A percentile compares a stretch with the other conserved stretches of the same genome.
Conservation (phyloP, 306 rosid genomes). For the Rosa chinensis region DNA sequence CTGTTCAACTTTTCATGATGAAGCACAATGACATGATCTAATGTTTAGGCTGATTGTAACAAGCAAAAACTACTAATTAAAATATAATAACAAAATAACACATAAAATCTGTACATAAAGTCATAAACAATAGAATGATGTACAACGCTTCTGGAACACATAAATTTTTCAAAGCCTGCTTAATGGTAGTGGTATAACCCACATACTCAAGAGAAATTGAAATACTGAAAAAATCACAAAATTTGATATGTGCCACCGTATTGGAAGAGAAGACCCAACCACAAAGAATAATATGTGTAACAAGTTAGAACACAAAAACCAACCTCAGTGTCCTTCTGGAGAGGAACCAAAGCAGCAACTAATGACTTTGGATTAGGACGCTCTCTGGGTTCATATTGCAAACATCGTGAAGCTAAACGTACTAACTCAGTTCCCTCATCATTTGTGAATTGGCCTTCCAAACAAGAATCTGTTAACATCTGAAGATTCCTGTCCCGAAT, state of each 20-base stretch:
- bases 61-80: slow-evolving; percentile 8
- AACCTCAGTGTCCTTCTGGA: slow-evolving; percentile 93
- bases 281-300: neutral
- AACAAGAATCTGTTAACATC: slow-evolving; percentile 89
- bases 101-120: neutral
- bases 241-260: neutral
- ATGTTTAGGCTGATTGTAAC: slow-evolving; percentile 9
- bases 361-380: slow-evolving; percentile 90
- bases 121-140: neutral
- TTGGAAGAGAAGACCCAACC: slow-evolving; percentile 3
- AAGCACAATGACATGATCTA: slow-evolving; percentile 11
- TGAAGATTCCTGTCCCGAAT: slow-evolving; percentile 86
- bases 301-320: slow-evolving; percentile 15
- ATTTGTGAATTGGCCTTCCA: slow-evolving; percentile 88
- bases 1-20: slow-evolving; percentile 18
- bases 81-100: neutral
- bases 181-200: neutral
- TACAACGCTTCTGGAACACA: neutral
- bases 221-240: neutral
- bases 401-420: slow-evolving; percentile 88
- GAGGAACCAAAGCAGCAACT: slow-evolving; percentile 79
- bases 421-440: slow-evolving; percentile 92
- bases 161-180: neutral
- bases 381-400: slow-evolving; percentile 89
- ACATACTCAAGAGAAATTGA: neutral